Evolutionary conservation across 176 grass and related monocot species (phyloP).

Genomic region (Tuctoria greenei): DNA sequence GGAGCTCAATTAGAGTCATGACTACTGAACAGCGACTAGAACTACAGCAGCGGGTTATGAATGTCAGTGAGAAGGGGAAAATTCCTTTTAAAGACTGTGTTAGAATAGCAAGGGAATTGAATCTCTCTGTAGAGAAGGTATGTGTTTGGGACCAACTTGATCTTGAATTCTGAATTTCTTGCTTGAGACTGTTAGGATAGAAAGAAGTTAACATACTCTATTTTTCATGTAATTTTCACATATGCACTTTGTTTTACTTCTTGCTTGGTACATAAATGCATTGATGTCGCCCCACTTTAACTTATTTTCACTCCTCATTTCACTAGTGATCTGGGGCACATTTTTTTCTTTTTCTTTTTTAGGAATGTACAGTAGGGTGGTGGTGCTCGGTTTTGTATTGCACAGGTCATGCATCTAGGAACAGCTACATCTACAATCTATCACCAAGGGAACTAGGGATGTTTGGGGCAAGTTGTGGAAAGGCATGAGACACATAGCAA

Average conservation of each 20-base stretch:
- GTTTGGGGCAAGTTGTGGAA: too few species aligned
- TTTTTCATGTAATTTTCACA: too few species aligned
- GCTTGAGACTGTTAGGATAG: background rate
- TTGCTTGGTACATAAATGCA: too few species aligned
- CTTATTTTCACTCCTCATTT: background rate
- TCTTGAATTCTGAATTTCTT: constrained; percentile 7
- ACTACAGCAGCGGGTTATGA: constrained; percentile 57
- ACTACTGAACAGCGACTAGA: constrained; percentile 75
- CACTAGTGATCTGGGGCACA: background rate
- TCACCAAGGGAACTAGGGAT: too few species aligned
- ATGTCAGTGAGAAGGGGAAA: constrained; percentile 56
- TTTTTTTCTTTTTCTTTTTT: too few species aligned
- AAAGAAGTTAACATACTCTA: background rate
- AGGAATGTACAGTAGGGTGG: too few species aligned
- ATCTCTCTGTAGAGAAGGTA: constrained; percentile 92
- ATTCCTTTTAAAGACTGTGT: constrained; percentile 80
- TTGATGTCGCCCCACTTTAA: background rate
- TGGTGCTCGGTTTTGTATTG: background rate
- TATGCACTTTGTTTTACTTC: too few species aligned
- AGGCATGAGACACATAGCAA: background rate
- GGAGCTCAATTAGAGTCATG: constrained; percentile 89
- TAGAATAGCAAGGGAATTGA: constrained; percentile 80
- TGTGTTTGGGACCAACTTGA: constrained; percentile 22
- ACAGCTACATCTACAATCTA: too few species aligned
- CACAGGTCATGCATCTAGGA: background rate